A percentile compares a stretch with the other conserved stretches of the same genome.
Evolutionary conservation across 148 eudicot species (phyloP).

Genomic region (Silene uniflora): DNA sequence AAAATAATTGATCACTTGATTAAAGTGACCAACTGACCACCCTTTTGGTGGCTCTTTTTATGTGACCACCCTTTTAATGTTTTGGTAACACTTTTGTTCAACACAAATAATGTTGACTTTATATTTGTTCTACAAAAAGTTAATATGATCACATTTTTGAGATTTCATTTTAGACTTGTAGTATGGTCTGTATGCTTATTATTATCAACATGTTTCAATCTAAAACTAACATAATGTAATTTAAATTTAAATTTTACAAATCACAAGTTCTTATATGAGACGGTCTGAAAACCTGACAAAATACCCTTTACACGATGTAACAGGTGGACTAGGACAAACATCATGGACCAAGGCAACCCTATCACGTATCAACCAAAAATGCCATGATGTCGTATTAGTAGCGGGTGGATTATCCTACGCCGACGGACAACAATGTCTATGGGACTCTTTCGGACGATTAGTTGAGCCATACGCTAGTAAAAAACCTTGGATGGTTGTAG

Average conservation of each 20-base stretch:
- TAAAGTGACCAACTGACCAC: too few species aligned
- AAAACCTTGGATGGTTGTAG: conserved; percentile 89
- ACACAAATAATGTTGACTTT: too few species aligned
- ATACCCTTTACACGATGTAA: background rate
- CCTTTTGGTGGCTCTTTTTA: too few species aligned
- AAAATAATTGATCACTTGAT: too few species aligned
- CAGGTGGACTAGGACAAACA: conserved; percentile 87
- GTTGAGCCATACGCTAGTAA: conserved; percentile 70
- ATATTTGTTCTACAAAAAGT: too few species aligned
- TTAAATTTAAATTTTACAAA: too few species aligned
- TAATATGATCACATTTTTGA: background rate
- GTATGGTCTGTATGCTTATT: too few species aligned
- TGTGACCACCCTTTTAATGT: too few species aligned
- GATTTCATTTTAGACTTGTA: background rate
- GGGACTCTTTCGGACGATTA: conserved; percentile 89
- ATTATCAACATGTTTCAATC: background rate
- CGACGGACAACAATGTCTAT: conserved; percentile 58
- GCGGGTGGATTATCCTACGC: conserved; percentile 88
- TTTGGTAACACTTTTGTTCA: too few species aligned
- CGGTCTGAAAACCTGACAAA: too few species aligned
- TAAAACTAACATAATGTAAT: background rate
- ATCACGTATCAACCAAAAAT: conserved; percentile 38
- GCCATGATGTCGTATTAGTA: conserved; percentile 59
- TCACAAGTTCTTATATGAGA: too few species aligned
- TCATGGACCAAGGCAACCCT: conserved; percentile 72